Conservation (phyloP, 768 basidiomycete species). For the Paxillus rubicundulus region DNA sequence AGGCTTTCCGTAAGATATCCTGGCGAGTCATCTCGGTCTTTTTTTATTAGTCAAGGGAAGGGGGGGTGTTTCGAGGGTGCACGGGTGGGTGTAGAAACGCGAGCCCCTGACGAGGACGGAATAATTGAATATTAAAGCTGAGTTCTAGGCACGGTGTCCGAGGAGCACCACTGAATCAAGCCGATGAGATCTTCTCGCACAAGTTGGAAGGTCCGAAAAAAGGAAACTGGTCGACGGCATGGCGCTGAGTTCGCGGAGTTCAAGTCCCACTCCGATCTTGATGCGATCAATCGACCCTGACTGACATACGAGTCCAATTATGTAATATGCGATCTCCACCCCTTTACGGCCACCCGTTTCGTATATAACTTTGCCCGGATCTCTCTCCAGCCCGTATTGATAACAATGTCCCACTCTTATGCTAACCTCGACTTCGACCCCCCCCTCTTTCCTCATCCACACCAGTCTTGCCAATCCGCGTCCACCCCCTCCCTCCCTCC, state of each 20-base stretch:
- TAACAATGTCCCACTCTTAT: constrained; percentile 20
- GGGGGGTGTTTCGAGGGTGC: no score
- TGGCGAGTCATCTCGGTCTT: no score
- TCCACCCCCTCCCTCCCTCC: neutral
- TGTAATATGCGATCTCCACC: neutral
- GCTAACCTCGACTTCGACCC: constrained; percentile 7
- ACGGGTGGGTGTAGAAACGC: no score
- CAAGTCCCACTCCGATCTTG: constrained; percentile 19
- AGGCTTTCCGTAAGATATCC: no score
- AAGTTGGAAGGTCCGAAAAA: neutral
- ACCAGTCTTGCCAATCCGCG: neutral
- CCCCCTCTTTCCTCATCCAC: constrained; percentile 6
- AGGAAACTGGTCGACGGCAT: no score
- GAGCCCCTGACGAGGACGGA: no score
- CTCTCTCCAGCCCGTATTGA: constrained; percentile 3
- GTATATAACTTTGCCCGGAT: constrained; percentile 17
- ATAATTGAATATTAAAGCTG: no score
- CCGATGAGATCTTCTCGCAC: constrained; percentile 1
- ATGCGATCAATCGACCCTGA: constrained; percentile 18
- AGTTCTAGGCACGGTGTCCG: constrained; percentile 18
- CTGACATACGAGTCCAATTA: no score
- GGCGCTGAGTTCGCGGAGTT: constrained; percentile 21
- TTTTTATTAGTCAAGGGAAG: no score
- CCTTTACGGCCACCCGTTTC: constrained; percentile 8
- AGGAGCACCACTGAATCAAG: constrained; percentile 14